Percentiles rank a stretch among this genome's conserved stretches.
These are phyloP conservation scores for Violaceomyces palustris DNA, from an alignment of 1,284 basidiomycete genomes.

Conservation along the genomic window DNA sequence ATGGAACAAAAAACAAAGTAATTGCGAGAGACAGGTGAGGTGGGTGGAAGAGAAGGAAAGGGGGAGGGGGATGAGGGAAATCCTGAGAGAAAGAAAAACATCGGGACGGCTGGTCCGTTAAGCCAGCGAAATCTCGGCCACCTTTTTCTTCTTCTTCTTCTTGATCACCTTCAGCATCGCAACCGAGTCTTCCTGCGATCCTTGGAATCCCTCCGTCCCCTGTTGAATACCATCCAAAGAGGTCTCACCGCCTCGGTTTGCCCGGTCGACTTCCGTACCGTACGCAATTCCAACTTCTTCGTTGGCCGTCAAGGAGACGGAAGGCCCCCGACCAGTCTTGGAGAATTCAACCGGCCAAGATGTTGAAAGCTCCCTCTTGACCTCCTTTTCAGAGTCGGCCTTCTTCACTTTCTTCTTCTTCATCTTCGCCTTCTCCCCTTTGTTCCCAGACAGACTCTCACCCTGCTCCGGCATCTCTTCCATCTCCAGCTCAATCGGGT, in stretches of 20 bases:
- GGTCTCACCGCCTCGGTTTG: neutral
- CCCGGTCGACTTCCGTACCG: neutral
- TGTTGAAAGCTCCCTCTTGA: neutral
- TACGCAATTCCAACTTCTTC: neutral
- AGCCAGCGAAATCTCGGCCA: slow-evolving; percentile 1
- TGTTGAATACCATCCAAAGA: neutral
- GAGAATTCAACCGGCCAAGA: neutral
- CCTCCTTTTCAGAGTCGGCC: slow-evolving; percentile 34
- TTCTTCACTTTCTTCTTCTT: slow-evolving; percentile 43
- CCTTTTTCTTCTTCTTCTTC: slow-evolving; percentile 59
- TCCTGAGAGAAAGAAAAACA: no score
- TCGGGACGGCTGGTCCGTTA: no score
- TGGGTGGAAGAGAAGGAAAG: no score
- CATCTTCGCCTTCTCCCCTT: slow-evolving; percentile 1
- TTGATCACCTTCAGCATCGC: slow-evolving; percentile 61
- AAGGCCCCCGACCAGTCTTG: neutral
- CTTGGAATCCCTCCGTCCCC: neutral
- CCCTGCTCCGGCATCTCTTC: slow-evolving; percentile 36
- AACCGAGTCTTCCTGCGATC: neutral
- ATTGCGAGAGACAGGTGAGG: no score
- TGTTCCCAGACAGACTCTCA: neutral
- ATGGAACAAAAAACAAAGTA: no score
- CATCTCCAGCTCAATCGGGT: slow-evolving; percentile 6
- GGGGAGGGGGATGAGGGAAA: no score
- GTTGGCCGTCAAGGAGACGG: neutral